phyloP scores from a whole-genome alignment of 225 moss, liverwort and hornwort species.

The Marchantia polymorpha region DNA sequence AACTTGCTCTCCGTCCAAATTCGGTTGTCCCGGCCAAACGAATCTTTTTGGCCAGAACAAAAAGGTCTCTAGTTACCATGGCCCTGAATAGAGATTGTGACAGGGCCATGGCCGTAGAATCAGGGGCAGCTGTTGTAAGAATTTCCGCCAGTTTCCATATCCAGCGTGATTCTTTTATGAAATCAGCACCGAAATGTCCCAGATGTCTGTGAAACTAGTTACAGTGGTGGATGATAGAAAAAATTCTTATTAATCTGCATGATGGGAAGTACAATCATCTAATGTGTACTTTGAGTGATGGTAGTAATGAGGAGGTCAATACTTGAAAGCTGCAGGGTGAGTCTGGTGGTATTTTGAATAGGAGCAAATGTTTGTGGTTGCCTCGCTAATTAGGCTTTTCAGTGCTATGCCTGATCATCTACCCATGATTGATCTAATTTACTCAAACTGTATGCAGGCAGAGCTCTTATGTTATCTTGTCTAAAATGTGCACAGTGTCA shows the following conservation, averaged over 20 bases:
- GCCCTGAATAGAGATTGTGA: neutral
- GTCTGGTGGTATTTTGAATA: neutral
- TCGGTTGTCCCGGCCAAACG: neutral
- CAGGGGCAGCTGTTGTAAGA: neutral
- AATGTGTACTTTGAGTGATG: neutral
- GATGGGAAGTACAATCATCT: neutral
- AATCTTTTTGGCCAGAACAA: too few species aligned
- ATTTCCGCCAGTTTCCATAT: neutral
- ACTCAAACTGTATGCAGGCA: neutral
- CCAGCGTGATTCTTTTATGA: neutral
- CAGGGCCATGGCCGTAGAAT: neutral
- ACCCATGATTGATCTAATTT: neutral
- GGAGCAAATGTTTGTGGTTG: neutral
- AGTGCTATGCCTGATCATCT: too few species aligned
- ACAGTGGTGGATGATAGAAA: neutral
- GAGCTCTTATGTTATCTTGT: neutral
- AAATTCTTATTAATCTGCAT: neutral
- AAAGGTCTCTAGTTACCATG: neutral
- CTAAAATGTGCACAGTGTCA: neutral
- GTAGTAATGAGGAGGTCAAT: neutral
- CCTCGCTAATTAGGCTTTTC: neutral
- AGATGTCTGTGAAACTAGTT: neutral
- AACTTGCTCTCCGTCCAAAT: neutral
- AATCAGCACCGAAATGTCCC: neutral
- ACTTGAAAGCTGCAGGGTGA: neutral